phyloP scores from a whole-genome alignment of 2,329 filamentous ascomycete species.

The Rhinocladiella similis region DNA sequence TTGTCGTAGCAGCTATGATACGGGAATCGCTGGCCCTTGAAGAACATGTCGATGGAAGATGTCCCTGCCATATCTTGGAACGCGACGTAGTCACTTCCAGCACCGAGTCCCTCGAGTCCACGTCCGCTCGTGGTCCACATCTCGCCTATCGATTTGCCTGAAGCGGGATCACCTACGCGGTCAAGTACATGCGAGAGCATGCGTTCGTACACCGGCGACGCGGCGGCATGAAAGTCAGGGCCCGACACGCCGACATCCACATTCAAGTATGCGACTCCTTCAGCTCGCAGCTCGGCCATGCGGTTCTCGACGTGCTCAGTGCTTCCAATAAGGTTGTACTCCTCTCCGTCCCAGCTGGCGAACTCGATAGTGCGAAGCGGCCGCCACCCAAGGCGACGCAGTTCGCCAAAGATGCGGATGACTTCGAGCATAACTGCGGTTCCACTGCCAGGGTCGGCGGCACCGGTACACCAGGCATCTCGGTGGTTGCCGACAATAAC shows the following conservation, averaged over 20 bases:
- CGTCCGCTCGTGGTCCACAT: slow-evolving; percentile 70
- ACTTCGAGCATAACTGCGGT: slow-evolving; percentile 91
- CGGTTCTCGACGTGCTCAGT: slow-evolving; percentile 93
- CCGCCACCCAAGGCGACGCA: slow-evolving; percentile 77
- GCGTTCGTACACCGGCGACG: slow-evolving; percentile 75
- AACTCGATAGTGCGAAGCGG: slow-evolving; percentile 95
- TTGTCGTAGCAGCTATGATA: slow-evolving; percentile 87
- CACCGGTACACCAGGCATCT: slow-evolving; percentile 88
- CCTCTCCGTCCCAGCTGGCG: slow-evolving; percentile 91
- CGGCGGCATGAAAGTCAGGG: slow-evolving; percentile 70
- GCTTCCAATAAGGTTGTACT: slow-evolving; percentile 91
- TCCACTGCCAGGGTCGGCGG: slow-evolving; percentile 80
- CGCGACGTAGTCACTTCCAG: slow-evolving; percentile 78
- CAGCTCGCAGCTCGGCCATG: slow-evolving; percentile 67
- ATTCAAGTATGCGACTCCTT: slow-evolving; percentile 87
- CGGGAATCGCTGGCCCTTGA: slow-evolving; percentile 67
- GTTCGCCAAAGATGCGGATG: slow-evolving; percentile 77
- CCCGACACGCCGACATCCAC: slow-evolving; percentile 82
- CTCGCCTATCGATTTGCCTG: slow-evolving; percentile 62
- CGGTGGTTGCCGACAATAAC: slow-evolving; percentile 92
- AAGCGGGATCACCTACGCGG: slow-evolving; percentile 69
- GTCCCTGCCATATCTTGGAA: slow-evolving; percentile 91
- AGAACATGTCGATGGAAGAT: slow-evolving; percentile 82
- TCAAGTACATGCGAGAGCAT: slow-evolving; percentile 72
- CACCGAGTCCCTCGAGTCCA: slow-evolving; percentile 68